Base-by-base conservation (phyloP, 2,329 filamentous ascomycete genomes). In the Cladophialophora bantiana region DNA sequence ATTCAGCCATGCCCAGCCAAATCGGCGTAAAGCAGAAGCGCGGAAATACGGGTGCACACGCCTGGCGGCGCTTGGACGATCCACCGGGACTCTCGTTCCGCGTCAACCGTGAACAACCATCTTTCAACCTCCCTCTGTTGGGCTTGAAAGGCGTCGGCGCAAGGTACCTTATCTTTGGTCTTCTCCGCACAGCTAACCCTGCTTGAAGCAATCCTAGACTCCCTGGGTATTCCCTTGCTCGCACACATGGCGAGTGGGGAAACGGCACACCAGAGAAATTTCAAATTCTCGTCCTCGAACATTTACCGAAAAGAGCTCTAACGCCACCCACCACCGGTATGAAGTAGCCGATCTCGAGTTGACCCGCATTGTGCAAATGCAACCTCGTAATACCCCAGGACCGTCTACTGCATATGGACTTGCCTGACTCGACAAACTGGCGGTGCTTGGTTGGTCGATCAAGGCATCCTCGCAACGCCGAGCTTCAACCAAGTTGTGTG, bases 91-190 rank as follows among this genome's bases (percentile, higher is more conserved):
- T 50, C 53, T 40, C 26, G 36, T 64, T 52, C 61, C 53, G 53
- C 61, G 54, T n/a, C 54, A 36, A 57, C 54, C 61, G 26, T 55
- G 38, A 58, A 64, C 48, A 65, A 59, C 62, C 56, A 65, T 59
- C 62, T 59, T 65, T 65, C 62, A 57, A 65, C 56, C 34, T 64
- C 61, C 31, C 40, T 35, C 61, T 10, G 50, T 20, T 40, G 18
- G 35, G 7, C 45, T 3, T 50, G 45, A 15, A 26, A 31, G 7
- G 42, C 42, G 20, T 26, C 45, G 45, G 45, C 10, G 18, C 45
- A 26, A 50, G 45, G 45, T 18, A 50, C 45, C 45, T 50, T 50
- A 50, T 50, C 45, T 50, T 50, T 26, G 45, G 20, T 10, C 45
- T 31, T 50, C 45, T 50, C 45, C 45, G 45, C 45, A 50, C 45